phyloP scores from a whole-genome alignment of 2,329 filamentous ascomycete genomes.

The Diaporthe citri region DNA sequence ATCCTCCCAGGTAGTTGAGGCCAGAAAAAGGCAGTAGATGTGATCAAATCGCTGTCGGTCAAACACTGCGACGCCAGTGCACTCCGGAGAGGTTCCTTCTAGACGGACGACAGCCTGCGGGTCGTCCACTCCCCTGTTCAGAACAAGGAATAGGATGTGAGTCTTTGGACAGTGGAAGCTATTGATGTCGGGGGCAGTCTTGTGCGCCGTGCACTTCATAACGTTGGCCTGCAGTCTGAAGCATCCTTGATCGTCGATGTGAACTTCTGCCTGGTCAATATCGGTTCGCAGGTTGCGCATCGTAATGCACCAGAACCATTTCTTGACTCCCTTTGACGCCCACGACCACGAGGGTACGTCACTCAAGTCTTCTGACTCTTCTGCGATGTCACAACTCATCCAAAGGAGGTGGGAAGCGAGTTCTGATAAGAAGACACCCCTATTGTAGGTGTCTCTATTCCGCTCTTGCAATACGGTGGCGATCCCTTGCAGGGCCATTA shows the following conservation, averaged over 20 bases:
- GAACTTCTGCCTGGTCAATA: neutral
- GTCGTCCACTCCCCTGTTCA: rapidly evolving
- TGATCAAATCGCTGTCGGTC: neutral
- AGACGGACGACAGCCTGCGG: neutral
- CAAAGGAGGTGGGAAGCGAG: neutral
- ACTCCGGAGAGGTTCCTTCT: neutral
- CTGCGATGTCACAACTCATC: neutral
- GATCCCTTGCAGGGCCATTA: neutral
- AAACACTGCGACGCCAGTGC: neutral
- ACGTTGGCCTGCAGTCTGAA: neutral
- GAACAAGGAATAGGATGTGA: neutral
- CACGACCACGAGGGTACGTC: neutral
- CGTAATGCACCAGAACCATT: neutral
- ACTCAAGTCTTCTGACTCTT: neutral
- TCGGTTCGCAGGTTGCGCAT: neutral
- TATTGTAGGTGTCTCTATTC: neutral
- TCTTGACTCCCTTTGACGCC: neutral
- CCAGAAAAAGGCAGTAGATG: neutral
- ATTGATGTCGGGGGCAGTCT: too few species aligned
- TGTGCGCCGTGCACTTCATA: neutral
- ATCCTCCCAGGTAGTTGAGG: neutral
- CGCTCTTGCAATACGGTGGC: neutral
- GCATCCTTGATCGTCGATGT: neutral
- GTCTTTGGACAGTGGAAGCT: neutral
- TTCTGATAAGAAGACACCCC: neutral